A percentile compares a stretch with the other conserved stretches of the same genome.
phyloP scores from a whole-genome alignment of 371 early-diverging fungal species.

The Mucor piriformis region DNA sequence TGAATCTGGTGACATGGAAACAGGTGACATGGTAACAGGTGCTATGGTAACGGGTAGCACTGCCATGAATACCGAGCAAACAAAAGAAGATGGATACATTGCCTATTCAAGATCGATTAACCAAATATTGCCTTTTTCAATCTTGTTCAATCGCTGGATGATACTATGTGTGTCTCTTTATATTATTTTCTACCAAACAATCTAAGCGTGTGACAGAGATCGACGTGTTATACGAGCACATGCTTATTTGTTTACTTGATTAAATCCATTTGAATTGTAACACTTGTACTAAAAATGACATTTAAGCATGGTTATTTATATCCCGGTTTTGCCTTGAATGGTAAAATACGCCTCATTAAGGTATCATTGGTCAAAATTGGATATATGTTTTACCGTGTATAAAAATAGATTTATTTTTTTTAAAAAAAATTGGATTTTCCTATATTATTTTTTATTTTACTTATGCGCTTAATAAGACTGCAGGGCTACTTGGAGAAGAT shows the following conservation, averaged over 20 bases:
- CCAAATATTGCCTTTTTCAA: neutral
- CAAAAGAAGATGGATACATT: neutral
- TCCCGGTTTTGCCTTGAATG: neutral
- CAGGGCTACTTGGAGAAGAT: slow-evolving; percentile 16
- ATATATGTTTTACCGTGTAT: neutral
- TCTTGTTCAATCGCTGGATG: slow-evolving; percentile 9
- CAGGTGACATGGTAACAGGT: neutral
- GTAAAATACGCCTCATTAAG: neutral
- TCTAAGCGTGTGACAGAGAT: neutral
- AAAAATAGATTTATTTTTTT: neutral
- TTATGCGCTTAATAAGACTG: slow-evolving; percentile 33
- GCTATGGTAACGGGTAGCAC: neutral
- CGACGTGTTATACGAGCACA: too few species aligned
- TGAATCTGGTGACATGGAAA: neutral
- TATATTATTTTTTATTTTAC: neutral
- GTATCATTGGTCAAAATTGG: neutral
- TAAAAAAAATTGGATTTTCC: neutral
- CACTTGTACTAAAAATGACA: neutral
- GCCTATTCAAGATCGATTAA: neutral
- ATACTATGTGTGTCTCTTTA: neutral
- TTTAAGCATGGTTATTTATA: neutral
- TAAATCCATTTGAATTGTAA: too few species aligned
- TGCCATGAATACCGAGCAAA: too few species aligned
- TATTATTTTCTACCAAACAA: neutral
- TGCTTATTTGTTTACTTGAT: too few species aligned